A percentile compares a stretch with the other conserved stretches of the same genome.
Conservation (phyloP, 2,329 filamentous ascomycete species). For the Dothideomycetes sp. region DNA sequence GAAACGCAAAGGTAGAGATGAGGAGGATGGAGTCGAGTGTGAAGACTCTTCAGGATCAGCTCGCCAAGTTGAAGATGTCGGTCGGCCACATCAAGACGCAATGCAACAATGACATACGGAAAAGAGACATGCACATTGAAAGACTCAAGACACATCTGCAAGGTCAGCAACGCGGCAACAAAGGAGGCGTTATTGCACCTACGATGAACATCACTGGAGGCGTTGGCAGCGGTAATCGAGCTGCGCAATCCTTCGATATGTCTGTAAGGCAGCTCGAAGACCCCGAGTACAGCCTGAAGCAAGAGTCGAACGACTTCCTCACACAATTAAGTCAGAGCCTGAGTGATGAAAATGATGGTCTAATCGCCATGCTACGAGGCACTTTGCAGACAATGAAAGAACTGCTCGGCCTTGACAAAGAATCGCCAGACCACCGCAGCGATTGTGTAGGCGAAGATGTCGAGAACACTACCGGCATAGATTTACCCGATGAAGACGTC, state of each 20-base stretch:
- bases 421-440: slow-evolving; percentile 21
- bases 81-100: slow-evolving; percentile 75
- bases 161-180: slow-evolving; percentile 45
- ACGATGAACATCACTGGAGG: slow-evolving; percentile 34
- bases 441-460: slow-evolving; percentile 13
- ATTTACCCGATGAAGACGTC: slow-evolving; percentile 13
- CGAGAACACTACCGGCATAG: slow-evolving; percentile 1
- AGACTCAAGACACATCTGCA: slow-evolving; percentile 77
- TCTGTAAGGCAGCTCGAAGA: slow-evolving; percentile 39
- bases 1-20: slow-evolving; percentile 72
- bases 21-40: slow-evolving; percentile 67
- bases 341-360: slow-evolving; percentile 82
- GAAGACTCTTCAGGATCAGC: slow-evolving; percentile 67
- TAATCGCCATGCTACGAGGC: slow-evolving; percentile 60
- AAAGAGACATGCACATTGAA: slow-evolving; percentile 81
- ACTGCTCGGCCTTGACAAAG: slow-evolving; percentile 38
- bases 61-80: slow-evolving; percentile 64
- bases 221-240: slow-evolving; percentile 38
- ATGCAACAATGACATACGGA: slow-evolving; percentile 83
- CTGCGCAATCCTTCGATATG: slow-evolving; percentile 34
- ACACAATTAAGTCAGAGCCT: slow-evolving; percentile 72
- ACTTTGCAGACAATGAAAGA: slow-evolving; percentile 62
- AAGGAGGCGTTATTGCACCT: slow-evolving; percentile 29
- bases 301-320: slow-evolving; percentile 85
- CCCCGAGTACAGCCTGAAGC: slow-evolving; percentile 58